Evolutionary conservation across 257 asterid species (phyloP).

Genomic region (Mentha longifolia): DNA sequence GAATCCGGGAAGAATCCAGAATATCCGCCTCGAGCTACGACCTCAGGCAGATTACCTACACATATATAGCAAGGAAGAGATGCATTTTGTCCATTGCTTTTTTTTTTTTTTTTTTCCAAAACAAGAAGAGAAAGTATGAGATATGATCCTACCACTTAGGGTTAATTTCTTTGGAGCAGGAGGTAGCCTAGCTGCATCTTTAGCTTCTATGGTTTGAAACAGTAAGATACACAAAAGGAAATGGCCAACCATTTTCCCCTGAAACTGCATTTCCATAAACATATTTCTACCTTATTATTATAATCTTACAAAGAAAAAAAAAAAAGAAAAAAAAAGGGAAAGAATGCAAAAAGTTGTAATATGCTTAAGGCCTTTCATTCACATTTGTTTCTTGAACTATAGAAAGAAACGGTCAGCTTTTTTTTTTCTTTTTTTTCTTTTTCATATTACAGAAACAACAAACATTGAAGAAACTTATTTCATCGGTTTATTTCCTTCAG

Average conservation of each 20-base stretch:
- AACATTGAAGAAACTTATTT: too few species aligned
- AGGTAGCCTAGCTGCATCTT: slow-evolving; percentile 31
- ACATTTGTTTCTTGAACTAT: too few species aligned
- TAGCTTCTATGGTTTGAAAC: slow-evolving; percentile 51
- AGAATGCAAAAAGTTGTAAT: too few species aligned
- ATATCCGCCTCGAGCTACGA: slow-evolving; percentile 65
- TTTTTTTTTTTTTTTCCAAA: not conserved
- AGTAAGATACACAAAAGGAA: slow-evolving; percentile 50
- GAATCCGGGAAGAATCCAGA: slow-evolving; percentile 81
- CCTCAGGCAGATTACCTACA: slow-evolving; percentile 57
- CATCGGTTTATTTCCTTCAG: too few species aligned
- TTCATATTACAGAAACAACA: not conserved
- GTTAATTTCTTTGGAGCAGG: slow-evolving; percentile 63
- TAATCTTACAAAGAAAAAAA: too few species aligned
- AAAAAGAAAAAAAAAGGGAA: too few species aligned
- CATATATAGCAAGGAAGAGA: too few species aligned
- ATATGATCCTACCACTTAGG: slow-evolving; percentile 53
- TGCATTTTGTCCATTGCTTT: not conserved
- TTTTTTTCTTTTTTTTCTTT: too few species aligned
- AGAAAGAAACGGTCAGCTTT: too few species aligned
- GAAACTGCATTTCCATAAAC: slow-evolving; percentile 46
- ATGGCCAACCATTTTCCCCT: slow-evolving; percentile 63
- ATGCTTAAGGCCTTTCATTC: too few species aligned
- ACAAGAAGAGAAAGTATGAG: not conserved
- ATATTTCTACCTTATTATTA: too few species aligned